phyloP scores from a whole-genome alignment of 2,329 filamentous ascomycete species.

The Diaporthe destruens region DNA sequence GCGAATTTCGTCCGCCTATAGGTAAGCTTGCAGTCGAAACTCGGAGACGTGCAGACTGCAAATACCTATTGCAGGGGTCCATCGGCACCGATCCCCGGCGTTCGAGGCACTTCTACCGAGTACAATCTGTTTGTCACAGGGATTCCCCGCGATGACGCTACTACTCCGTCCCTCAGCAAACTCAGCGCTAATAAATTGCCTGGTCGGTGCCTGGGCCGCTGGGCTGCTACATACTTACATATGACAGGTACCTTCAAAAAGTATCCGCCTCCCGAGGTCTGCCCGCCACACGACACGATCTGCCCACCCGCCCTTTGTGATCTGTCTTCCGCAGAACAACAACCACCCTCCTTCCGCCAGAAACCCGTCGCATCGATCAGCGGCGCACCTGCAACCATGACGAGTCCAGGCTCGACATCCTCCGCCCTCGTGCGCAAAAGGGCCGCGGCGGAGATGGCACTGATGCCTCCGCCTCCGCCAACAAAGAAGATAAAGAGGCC shows the following conservation, averaged over 20 bases:
- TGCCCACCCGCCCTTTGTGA: neutral
- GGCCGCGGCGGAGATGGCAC: slow-evolving; percentile 69
- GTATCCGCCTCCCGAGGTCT: neutral
- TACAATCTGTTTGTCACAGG: slow-evolving; percentile 5
- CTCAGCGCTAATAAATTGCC: neutral
- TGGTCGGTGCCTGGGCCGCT: neutral
- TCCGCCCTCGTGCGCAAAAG: slow-evolving; percentile 76
- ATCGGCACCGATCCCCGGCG: slow-evolving; percentile 31
- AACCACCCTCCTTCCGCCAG: neutral
- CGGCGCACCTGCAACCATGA: slow-evolving; percentile 32
- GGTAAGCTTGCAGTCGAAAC: slow-evolving; percentile 31
- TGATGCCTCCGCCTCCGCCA: slow-evolving; percentile 90
- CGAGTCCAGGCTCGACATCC: slow-evolving; percentile 51
- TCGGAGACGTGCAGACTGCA: slow-evolving; percentile 23
- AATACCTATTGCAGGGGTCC: slow-evolving; percentile 32
- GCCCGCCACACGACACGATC: neutral
- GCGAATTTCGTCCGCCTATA: slow-evolving; percentile 24
- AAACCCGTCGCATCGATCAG: neutral
- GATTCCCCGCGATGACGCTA: slow-evolving; percentile 28
- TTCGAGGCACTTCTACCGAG: slow-evolving; percentile 15
- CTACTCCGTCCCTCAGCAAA: neutral
- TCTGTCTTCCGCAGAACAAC: neutral
- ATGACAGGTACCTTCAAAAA: neutral
- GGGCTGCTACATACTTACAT: too few relatives aligned
- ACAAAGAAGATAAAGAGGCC: slow-evolving; percentile 93